phyloP scores from a whole-genome alignment of 2,329 filamentous ascomycete species.

The Paraphoma sp. region DNA sequence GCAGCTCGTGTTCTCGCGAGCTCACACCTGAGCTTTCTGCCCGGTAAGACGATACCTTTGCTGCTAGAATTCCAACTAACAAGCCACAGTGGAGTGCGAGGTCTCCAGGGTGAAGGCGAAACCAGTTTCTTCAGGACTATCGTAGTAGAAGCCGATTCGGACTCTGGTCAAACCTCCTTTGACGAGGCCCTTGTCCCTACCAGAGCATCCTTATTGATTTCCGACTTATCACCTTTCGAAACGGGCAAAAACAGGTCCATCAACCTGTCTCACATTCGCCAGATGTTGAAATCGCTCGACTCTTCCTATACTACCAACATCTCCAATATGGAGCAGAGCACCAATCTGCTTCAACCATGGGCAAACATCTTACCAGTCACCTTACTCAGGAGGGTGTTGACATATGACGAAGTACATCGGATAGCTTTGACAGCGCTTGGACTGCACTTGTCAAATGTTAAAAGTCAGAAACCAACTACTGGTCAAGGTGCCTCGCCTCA shows the following conservation, averaged over 20 bases:
- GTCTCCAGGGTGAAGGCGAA: conserved; percentile 53
- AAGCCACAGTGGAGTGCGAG: conserved; percentile 46
- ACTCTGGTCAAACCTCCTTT: conserved; percentile 12
- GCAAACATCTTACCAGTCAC: conserved; percentile 32
- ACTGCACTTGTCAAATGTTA: conserved; percentile 29
- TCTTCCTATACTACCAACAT: conserved; percentile 36
- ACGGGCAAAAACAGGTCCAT: conserved; percentile 46
- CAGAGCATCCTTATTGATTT: conserved; percentile 4
- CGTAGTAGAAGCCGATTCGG: conserved; percentile 33
- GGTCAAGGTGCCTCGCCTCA: conserved; percentile 12
- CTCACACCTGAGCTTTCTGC: conserved; percentile 51
- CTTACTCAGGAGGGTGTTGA: conserved; percentile 59
- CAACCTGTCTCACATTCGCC: conserved; percentile 69
- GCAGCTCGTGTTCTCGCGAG: conserved; percentile 70
- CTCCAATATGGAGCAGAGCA: conserved; percentile 28
- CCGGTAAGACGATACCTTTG: conserved; percentile 15
- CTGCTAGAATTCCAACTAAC: conserved; percentile 6
- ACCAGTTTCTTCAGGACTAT: conserved; percentile 44
- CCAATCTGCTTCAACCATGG: conserved; percentile 24
- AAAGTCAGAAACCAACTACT: conserved; percentile 5
- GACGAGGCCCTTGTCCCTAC: conserved; percentile 18
- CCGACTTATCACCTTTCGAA: conserved; percentile 10
- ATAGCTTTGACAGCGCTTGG: conserved; percentile 63
- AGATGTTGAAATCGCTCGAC: conserved; percentile 62
- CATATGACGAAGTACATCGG: conserved; percentile 67